Percentiles rank a stretch among this genome's conserved stretches.
Conservation (phyloP, 1,284 basidiomycete species). For the Rhodofomes roseus region DNA sequence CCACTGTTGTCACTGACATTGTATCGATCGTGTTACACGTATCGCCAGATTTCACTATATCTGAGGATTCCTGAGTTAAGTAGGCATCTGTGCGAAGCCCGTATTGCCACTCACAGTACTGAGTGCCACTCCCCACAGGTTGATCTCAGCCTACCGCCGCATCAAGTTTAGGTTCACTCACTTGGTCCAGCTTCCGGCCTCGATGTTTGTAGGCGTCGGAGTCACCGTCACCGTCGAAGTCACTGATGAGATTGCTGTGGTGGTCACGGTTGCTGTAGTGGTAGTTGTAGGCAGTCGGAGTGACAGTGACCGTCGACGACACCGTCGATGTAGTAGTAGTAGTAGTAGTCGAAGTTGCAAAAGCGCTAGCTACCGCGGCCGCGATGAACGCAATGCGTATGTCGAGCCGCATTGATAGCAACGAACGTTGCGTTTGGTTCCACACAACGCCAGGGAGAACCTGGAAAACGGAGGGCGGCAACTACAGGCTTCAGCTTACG, state of each 20-base stretch:
- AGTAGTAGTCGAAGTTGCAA: no score
- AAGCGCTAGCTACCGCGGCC: no score
- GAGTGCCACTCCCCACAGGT: neutral
- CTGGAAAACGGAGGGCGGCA: no score
- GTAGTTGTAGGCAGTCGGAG: no score
- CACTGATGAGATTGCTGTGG: neutral
- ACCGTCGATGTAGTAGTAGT: neutral
- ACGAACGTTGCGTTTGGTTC: no score
- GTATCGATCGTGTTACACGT: neutral
- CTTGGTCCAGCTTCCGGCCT: neutral
- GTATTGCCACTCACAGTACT: neutral
- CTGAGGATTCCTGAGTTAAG: neutral
- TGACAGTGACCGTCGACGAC: neutral
- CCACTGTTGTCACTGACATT: neutral
- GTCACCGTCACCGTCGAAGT: no score
- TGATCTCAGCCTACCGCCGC: no score
- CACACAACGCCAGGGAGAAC: no score
- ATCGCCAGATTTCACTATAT: neutral
- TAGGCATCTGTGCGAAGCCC: no score
- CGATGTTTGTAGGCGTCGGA: neutral
- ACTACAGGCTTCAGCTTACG: no score
- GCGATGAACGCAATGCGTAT: no score
- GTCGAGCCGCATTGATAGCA: no score
- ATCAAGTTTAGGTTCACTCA: neutral
- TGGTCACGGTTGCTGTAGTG: neutral